Conservation (phyloP, 2,329 filamentous ascomycete species). For the Alternaria sp. region DNA sequence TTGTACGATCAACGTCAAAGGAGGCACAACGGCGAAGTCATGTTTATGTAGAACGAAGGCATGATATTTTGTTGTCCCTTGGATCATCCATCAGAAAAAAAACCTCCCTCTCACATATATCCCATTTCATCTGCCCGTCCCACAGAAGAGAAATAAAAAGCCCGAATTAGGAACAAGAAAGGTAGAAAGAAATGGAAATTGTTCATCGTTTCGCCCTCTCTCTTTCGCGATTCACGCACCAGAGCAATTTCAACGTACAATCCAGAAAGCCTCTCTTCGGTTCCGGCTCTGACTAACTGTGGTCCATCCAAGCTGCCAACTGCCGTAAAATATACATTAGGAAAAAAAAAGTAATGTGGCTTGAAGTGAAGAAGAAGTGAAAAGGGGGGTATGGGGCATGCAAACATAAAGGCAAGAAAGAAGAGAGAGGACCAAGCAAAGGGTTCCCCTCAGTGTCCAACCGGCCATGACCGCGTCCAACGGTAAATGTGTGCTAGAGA, state of each 20-base stretch:
- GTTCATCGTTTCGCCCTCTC: neutral
- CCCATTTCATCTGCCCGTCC: neutral
- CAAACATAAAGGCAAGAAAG: slow-evolving; percentile 8
- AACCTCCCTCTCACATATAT: neutral
- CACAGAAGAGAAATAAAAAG: neutral
- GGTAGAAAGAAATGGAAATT: neutral
- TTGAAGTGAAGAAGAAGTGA: neutral
- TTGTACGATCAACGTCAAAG: neutral
- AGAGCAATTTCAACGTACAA: neutral
- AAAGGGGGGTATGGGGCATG: slow-evolving; percentile 16
- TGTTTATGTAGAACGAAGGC: neutral
- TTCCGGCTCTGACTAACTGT: neutral
- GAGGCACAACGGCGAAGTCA: neutral
- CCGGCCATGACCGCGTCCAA: slow-evolving; percentile 11
- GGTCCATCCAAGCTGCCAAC: neutral
- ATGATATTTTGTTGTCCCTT: neutral
- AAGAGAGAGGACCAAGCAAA: slow-evolving; percentile 6
- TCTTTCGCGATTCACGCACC: neutral
- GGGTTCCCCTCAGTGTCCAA: slow-evolving; percentile 5
- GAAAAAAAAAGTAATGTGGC: slow-evolving; percentile 1
- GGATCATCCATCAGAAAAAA: neutral
- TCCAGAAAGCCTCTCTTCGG: neutral
- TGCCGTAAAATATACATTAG: slow-evolving; percentile 20
- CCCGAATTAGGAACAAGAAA: slow-evolving; percentile 4
- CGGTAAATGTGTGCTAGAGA: slow-evolving; percentile 16